These are phyloP conservation scores for Pythium biforme DNA, from an alignment of 352 stramenopile genomes.

Conservation along the genomic window DNA sequence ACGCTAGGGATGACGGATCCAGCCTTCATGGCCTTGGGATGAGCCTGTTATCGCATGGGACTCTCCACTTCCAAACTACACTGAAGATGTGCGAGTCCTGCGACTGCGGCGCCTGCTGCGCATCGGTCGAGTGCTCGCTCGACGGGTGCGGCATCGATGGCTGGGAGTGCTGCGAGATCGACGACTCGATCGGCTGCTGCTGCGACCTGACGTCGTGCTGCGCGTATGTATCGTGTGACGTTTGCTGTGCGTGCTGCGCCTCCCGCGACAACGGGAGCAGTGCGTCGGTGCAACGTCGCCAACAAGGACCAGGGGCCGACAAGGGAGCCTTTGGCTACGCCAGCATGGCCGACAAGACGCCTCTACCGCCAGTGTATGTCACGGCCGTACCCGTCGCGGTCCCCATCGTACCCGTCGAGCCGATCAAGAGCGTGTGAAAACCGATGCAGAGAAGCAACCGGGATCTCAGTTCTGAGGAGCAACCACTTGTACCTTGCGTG, in stretches of 20 bases:
- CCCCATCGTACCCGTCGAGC: not conserved
- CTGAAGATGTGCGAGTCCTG: slow-evolving; percentile 10
- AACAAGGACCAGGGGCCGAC: not conserved
- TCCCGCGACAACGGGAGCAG: not conserved
- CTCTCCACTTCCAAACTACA: not conserved
- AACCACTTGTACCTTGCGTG: no score
- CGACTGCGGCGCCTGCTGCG: slow-evolving; percentile 10
- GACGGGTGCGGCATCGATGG: slow-evolving; percentile 11
- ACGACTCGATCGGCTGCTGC: slow-evolving; percentile 12
- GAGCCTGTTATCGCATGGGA: no score
- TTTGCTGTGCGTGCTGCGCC: slow-evolving; percentile 1
- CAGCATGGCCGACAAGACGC: not conserved
- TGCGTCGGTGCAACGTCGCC: not conserved
- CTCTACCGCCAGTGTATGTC: not conserved
- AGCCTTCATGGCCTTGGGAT: no score
- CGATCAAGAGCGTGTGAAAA: not conserved
- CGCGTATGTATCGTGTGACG: slow-evolving; percentile 7
- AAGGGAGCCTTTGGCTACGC: not conserved
- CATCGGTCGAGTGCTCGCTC: slow-evolving; percentile 1
- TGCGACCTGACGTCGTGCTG: slow-evolving; percentile 16
- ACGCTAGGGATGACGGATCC: no score
- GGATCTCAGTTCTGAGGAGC: no score
- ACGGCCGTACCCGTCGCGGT: slow-evolving; percentile 2
- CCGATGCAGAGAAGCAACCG: not conserved
- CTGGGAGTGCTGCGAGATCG: slow-evolving; percentile 14